Percentiles rank a stretch among this genome's conserved stretches.
phyloP scores from a whole-genome alignment of 164 flowering plant species.

The Brasenia schreberi region DNA sequence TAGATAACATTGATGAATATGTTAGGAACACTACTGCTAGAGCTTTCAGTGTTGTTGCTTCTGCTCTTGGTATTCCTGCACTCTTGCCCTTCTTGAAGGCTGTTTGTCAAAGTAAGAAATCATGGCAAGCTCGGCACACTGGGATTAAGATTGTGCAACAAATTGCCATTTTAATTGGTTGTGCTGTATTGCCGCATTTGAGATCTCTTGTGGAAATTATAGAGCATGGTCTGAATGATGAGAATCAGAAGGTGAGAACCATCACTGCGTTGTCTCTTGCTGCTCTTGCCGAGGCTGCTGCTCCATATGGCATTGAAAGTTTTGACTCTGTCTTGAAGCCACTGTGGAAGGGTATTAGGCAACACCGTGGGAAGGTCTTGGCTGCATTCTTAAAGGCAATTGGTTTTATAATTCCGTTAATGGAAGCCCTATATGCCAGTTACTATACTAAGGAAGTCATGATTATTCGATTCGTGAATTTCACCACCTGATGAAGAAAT shows the following conservation, averaged over 20 bases:
- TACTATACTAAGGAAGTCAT: conserved; percentile 97
- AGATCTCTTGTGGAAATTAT: conserved; percentile 93
- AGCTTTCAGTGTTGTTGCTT: conserved; percentile 99
- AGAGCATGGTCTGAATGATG: conserved; percentile 91
- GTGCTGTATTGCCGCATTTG: conserved; percentile 94
- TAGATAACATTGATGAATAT: conserved; percentile 96
- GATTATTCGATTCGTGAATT: conserved; percentile 85
- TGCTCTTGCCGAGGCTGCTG: conserved; percentile 98
- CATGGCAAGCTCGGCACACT: conserved; percentile 99
- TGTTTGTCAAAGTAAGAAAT: conserved; percentile 97
- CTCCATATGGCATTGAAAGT: conserved; percentile 98
- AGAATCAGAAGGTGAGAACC: conserved; percentile 96
- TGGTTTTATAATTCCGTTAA: conserved; percentile 94
- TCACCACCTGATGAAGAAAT: conserved; percentile 99
- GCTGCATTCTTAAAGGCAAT: conserved; percentile 96
- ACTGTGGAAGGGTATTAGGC: conserved; percentile 94
- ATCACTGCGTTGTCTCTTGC: conserved; percentile 91
- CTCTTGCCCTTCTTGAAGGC: conserved; percentile 90
- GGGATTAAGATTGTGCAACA: conserved; percentile 97
- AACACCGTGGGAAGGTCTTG: conserved; percentile 97
- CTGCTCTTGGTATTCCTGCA: conserved; percentile 96
- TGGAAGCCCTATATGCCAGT: conserved; percentile 98
- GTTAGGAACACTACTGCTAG: conserved; percentile 97
- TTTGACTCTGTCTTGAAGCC: conserved; percentile 98
- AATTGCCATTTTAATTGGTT: conserved; percentile 94